These are phyloP conservation scores for Xylariales sp. DNA, from an alignment of 2,329 filamentous ascomycete genomes.

Conservation along the genomic window DNA sequence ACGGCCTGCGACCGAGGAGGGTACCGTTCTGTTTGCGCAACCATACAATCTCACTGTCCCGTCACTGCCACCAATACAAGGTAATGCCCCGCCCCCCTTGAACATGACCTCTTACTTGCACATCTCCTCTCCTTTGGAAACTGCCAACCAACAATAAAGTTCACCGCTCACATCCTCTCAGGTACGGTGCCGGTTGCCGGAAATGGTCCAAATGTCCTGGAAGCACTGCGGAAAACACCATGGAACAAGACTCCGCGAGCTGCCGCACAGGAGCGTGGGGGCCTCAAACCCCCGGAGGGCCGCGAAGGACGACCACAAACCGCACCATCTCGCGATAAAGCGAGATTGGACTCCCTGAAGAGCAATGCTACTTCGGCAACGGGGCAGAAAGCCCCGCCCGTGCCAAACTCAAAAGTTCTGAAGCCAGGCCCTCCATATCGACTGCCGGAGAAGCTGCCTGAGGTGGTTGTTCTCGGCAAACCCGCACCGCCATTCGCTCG, in stretches of 20 bases:
- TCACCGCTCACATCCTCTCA: constrained; percentile 10
- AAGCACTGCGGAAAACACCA: constrained; percentile 29
- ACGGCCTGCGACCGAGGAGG: constrained; percentile 8
- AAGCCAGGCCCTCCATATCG: constrained; percentile 22
- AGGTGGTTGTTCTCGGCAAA: constrained; percentile 12
- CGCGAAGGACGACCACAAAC: constrained; percentile 30
- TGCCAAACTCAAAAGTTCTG: constrained; percentile 7
- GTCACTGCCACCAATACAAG: constrained; percentile 29
- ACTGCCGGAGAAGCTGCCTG: constrained; percentile 16
- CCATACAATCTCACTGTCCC: constrained; percentile 33
- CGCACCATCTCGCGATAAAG: constrained; percentile 18
- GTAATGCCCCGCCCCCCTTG: too few relatives aligned
- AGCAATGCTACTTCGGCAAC: too few relatives aligned
- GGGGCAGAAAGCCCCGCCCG: constrained; percentile 1
- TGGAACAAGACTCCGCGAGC: too few relatives aligned
- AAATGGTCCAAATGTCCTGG: constrained; percentile 33
- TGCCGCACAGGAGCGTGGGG: constrained; percentile 19
- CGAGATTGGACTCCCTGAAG: too few relatives aligned
- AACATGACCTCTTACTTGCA: too few relatives aligned
- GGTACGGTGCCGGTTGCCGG: constrained; percentile 35
- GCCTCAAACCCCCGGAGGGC: constrained; percentile 16
- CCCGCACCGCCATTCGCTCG: constrained; percentile 19
- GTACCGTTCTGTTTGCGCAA: constrained; percentile 22
- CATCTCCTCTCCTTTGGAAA: too few relatives aligned
- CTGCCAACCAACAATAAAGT: background rate